phyloP scores from a whole-genome alignment of 257 asterid genomes.

The Solanum chiquidenum region DNA sequence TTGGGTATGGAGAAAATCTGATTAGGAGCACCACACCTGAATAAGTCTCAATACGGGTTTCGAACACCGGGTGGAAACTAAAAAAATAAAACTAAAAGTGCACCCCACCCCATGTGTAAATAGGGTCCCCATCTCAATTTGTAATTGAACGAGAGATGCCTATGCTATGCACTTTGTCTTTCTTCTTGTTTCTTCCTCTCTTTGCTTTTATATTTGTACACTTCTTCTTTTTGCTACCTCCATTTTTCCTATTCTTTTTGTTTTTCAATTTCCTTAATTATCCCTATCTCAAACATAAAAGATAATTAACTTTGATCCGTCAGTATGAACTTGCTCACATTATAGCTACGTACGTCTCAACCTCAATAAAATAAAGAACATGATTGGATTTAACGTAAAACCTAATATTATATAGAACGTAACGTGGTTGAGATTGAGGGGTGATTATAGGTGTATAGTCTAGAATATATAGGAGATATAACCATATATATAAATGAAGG shows the following conservation, averaged over 20 bases:
- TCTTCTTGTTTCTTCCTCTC: slow-evolving; percentile 40
- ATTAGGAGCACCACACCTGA: rapidly evolving
- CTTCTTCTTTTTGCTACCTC: background rate
- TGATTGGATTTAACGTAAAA: background rate
- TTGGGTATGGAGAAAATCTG: background rate
- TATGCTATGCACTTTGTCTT: slow-evolving; percentile 46
- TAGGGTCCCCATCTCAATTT: slow-evolving; percentile 70
- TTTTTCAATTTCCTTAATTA: background rate
- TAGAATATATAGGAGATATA: background rate
- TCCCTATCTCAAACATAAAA: background rate
- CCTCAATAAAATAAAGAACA: background rate
- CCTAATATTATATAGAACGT: background rate
- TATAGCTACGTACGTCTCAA: background rate
- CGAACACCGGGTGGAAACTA: too few relatives aligned
- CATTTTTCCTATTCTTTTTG: background rate
- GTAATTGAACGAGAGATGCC: slow-evolving; percentile 5
- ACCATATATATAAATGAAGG: background rate
- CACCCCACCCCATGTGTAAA: slow-evolving; percentile 90
- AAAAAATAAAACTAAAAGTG: background rate
- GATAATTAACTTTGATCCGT: background rate
- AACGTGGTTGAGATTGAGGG: background rate
- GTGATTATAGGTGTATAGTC: background rate
- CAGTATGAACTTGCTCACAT: background rate
- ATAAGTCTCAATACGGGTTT: too few relatives aligned
- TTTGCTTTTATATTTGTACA: slow-evolving; percentile 17